Conservation (phyloP, 202 grass and related monocot genomes). For the Setaria viridis region DNA sequence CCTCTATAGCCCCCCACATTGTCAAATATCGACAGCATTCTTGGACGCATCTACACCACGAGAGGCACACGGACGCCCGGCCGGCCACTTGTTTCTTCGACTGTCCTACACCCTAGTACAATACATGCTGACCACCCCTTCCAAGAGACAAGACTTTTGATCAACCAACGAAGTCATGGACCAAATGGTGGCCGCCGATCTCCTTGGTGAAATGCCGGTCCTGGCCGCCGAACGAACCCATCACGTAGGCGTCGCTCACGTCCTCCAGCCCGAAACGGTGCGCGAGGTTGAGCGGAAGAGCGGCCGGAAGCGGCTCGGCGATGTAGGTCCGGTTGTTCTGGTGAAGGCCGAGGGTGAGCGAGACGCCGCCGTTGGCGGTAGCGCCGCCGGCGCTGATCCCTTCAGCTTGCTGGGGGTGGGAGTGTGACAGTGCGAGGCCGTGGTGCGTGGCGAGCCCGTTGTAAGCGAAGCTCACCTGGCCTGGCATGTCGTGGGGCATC, state of each 20-base stretch:
- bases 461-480: conserved; percentile 68
- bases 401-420: conserved; percentile 42
- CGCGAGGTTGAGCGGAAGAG: conserved; percentile 67
- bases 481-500: conserved; percentile 59
- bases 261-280: conserved; percentile 91
- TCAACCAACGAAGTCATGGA: conserved; percentile 98
- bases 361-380: conserved; percentile 53
- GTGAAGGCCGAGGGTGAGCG: conserved; percentile 87
- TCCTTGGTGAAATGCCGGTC: conserved; percentile 81
- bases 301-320: conserved; percentile 63
- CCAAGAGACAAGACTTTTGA: not conserved
- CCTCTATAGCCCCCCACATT: conserved; percentile 31
- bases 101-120: conserved; percentile 46
- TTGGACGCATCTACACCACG: conserved; percentile 38
- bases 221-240: conserved; percentile 75
- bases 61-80: conserved; percentile 25
- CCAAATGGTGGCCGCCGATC: conserved; percentile 70
- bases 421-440: conserved; percentile 29
- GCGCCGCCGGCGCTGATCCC: not conserved
- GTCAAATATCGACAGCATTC: conserved; percentile 57
- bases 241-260: conserved; percentile 69
- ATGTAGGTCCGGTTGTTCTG: conserved; percentile 83
- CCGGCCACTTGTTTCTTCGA: not conserved
- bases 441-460: conserved; percentile 49
- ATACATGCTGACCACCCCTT: conserved; percentile 34